Conservation (phyloP, 2,329 filamentous ascomycete genomes). For the Penicillium sp. region DNA sequence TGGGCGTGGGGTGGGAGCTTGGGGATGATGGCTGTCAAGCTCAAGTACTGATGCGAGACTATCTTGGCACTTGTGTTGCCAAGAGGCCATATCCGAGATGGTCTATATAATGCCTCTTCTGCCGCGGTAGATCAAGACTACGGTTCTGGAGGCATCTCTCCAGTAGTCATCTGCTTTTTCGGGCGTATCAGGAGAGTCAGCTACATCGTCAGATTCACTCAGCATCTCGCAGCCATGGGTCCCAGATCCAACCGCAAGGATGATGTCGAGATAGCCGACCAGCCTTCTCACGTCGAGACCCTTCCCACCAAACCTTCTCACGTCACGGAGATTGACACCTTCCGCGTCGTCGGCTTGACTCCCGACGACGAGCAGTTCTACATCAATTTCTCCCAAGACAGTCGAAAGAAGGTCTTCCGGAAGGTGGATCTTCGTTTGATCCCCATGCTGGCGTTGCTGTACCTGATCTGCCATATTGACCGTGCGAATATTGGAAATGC, state of each 20-base stretch:
- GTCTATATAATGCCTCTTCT: conserved; percentile 6
- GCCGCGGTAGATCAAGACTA: neutral
- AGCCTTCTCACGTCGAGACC: conserved; percentile 9
- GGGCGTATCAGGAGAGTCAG: neutral
- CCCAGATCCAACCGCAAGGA: conserved; percentile 11
- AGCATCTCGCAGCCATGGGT: conserved; percentile 5
- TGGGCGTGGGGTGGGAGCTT: neutral
- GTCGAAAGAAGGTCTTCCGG: conserved; percentile 12
- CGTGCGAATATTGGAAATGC: conserved; percentile 24
- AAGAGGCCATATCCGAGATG: conserved; percentile 9
- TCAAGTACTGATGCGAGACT: neutral
- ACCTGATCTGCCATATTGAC: conserved; percentile 20
- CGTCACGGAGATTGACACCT: conserved; percentile 1
- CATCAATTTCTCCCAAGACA: conserved; percentile 7
- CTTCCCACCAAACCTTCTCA: conserved; percentile 9
- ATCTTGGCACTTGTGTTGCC: neutral
- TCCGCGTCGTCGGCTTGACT: conserved; percentile 15
- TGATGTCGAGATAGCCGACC: conserved; percentile 12
- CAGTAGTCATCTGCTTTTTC: neutral
- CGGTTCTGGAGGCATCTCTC: neutral
- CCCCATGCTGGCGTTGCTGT: conserved; percentile 21
- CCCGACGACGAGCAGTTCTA: conserved; percentile 19
- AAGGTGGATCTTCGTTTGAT: conserved; percentile 20
- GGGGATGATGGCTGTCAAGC: neutral
- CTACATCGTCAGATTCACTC: neutral